Evolutionary conservation across 1,139 yeast species (phyloP).

Genomic region (Casaregolazyma suthepensis): DNA sequence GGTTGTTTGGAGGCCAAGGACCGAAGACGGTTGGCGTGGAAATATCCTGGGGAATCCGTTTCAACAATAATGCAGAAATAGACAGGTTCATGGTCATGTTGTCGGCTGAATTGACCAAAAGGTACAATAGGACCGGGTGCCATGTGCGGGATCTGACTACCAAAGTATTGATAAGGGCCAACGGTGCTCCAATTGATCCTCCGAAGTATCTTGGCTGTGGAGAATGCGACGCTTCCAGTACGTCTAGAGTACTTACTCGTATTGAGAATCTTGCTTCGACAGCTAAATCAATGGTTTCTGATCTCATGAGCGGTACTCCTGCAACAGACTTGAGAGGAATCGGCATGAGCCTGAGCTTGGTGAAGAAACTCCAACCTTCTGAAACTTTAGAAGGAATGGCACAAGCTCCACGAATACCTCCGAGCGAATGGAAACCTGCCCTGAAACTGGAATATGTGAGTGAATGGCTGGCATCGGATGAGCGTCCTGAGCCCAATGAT

Average conservation of each 20-base stretch:
- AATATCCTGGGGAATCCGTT: slow-evolving; percentile 85
- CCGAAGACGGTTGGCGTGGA: slow-evolving; percentile 83
- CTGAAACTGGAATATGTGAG: slow-evolving; percentile 11
- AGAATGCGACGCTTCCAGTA: slow-evolving; percentile 56
- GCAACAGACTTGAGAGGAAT: slow-evolving; percentile 72
- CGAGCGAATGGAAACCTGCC: slow-evolving; percentile 3
- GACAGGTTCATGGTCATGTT: slow-evolving; percentile 57
- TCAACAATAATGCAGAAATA: slow-evolving; percentile 53
- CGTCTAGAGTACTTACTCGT: slow-evolving; percentile 54
- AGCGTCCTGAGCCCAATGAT: slow-evolving; percentile 57
- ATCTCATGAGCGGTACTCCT: slow-evolving; percentile 53
- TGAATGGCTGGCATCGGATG: slow-evolving; percentile 48
- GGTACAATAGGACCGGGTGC: slow-evolving; percentile 46
- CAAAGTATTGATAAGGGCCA: slow-evolving; percentile 57
- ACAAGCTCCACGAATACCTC: slow-evolving; percentile 3
- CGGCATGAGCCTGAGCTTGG: slow-evolving; percentile 60
- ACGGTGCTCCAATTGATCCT: slow-evolving; percentile 64
- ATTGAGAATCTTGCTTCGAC: slow-evolving; percentile 60
- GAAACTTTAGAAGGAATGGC: slow-evolving; percentile 1
- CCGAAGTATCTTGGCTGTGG: slow-evolving; percentile 86
- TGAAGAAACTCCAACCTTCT: slow-evolving; percentile 4
- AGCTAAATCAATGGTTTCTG: slow-evolving; percentile 50
- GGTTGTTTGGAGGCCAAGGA: slow-evolving; percentile 41
- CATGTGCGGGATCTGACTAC: slow-evolving; percentile 56
- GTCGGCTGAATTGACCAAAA: slow-evolving; percentile 50